Conservation (phyloP, 1,284 basidiomycete genomes). For the Naganishia cerealis region DNA sequence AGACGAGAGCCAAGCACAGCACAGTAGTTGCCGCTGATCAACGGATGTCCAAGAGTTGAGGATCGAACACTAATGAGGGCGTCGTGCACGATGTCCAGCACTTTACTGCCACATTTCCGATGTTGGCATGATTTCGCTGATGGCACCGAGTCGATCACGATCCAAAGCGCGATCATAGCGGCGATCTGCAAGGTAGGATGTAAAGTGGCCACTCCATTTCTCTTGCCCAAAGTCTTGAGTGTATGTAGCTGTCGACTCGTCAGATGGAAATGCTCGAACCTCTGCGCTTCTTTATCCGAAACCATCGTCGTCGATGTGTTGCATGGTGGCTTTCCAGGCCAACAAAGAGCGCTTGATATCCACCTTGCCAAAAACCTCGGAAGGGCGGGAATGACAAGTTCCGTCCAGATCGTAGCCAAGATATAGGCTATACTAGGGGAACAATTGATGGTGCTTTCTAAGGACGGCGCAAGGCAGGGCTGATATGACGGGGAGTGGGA, state of each 20-base stretch:
- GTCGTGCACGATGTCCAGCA: neutral
- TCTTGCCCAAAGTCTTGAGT: constrained; percentile 37
- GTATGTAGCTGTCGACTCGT: constrained; percentile 27
- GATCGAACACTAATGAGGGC: constrained; percentile 29
- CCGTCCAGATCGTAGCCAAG: constrained; percentile 40
- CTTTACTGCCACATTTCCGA: constrained; percentile 27
- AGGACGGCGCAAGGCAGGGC: neutral
- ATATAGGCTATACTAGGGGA: constrained; percentile 25
- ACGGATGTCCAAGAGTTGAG: constrained; percentile 36
- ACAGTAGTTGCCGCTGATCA: constrained; percentile 44
- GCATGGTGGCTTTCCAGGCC: constrained; percentile 37
- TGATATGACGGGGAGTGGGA: neutral
- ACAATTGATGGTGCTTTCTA: constrained; percentile 7
- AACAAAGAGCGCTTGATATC: constrained; percentile 35
- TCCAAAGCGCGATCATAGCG: constrained; percentile 41
- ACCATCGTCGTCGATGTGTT: neutral
- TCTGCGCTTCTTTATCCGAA: neutral
- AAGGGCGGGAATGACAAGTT: constrained; percentile 42
- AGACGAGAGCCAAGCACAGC: constrained; percentile 34
- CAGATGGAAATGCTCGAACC: constrained; percentile 33
- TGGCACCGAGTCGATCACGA: constrained; percentile 5
- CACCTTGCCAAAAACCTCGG: constrained; percentile 40
- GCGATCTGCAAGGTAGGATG: constrained; percentile 44
- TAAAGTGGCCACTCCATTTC: constrained; percentile 40
- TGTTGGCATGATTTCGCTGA: constrained; percentile 35